These are phyloP conservation scores for Penicillium sp. DNA, from an alignment of 2,329 filamentous ascomycete species.

Conservation along the genomic window DNA sequence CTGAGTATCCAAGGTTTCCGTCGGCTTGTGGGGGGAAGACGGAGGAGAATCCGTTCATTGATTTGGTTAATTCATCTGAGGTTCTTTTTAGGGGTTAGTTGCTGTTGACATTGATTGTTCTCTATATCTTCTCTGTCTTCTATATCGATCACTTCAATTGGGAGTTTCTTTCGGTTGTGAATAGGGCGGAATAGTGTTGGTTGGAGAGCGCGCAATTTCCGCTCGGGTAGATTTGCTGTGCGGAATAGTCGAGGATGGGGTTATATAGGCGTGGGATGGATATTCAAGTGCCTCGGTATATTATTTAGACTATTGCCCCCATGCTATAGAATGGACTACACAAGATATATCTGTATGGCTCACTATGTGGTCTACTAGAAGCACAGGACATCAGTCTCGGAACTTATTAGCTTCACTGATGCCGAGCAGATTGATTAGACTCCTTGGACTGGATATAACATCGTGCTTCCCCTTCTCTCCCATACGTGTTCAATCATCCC, in stretches of 20 bases:
- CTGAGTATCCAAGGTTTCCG: not conserved
- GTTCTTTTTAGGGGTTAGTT: not conserved
- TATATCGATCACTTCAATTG: not conserved
- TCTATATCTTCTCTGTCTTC: not conserved
- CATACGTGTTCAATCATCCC: not conserved
- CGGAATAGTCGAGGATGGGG: not conserved
- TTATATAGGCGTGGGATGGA: not conserved
- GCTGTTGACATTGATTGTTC: not conserved
- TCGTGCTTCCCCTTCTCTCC: not conserved
- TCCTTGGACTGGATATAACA: not conserved
- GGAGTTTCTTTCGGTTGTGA: not conserved
- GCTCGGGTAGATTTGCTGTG: not conserved
- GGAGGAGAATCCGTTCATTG: not conserved
- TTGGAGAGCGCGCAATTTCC: constrained; percentile 4
- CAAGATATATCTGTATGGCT: not conserved
- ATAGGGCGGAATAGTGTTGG: not conserved
- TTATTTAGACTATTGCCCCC: not conserved
- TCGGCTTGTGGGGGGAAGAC: not conserved
- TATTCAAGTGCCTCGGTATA: not conserved
- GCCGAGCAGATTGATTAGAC: not conserved
- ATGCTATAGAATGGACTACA: not conserved
- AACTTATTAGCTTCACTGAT: not conserved
- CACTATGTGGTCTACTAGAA: not conserved
- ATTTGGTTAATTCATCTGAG: not conserved
- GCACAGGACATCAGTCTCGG: not conserved